A percentile compares a stretch with the other conserved stretches of the same genome.
Conservation (phyloP, 345 rosid genomes). For the Turritis glabra region DNA sequence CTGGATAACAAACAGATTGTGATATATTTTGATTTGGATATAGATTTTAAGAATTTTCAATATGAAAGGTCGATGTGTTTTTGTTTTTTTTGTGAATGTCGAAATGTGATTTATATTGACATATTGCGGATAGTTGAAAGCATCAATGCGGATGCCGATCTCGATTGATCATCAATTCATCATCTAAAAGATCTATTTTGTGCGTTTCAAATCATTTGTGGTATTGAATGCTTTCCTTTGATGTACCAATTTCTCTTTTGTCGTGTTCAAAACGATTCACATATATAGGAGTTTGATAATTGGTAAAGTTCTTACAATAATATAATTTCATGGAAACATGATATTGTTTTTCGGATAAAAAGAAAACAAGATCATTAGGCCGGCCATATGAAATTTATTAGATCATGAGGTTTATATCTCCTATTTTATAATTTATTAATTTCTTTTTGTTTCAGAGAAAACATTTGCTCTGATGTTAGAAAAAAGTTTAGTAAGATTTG, state of each 20-base stretch:
- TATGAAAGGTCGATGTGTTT: neutral
- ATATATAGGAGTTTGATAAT: neutral
- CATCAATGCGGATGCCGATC: neutral
- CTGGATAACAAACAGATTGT: conserved; percentile 7
- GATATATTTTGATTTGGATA: conserved; percentile 22
- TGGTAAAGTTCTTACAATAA: neutral
- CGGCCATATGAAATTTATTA: no score
- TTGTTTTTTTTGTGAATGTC: neutral
- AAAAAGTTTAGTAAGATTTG: neutral
- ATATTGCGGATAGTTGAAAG: neutral
- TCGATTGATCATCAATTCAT: neutral
- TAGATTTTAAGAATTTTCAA: conserved; percentile 2
- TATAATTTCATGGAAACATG: neutral
- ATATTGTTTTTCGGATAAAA: neutral
- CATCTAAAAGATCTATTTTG: neutral
- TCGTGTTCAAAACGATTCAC: neutral
- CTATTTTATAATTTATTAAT: no score
- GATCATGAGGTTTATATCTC: no score
- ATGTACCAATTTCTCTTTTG: neutral
- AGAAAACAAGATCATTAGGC: neutral
- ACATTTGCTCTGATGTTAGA: neutral
- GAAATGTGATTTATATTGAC: neutral
- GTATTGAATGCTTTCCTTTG: neutral
- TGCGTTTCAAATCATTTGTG: neutral
- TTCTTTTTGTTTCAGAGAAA: neutral